phyloP scores from a whole-genome alignment of 257 asterid species.

The Eucommia ulmoides region DNA sequence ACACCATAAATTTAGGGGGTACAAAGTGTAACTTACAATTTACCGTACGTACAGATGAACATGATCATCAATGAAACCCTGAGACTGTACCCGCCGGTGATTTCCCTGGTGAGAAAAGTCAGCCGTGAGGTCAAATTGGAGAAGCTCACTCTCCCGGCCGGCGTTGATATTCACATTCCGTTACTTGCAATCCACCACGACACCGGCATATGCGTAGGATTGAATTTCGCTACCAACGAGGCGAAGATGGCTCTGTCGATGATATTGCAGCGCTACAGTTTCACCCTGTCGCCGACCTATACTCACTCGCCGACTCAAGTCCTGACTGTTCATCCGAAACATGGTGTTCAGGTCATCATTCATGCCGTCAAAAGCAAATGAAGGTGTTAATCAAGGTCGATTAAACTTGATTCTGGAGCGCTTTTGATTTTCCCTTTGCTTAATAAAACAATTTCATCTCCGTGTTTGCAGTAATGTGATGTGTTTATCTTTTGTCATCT shows the following conservation, averaged over 20 bases:
- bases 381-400: background rate
- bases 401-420: background rate
- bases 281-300: conserved; percentile 1
- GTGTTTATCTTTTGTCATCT: too few species aligned
- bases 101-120: background rate
- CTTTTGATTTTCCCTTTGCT: background rate
- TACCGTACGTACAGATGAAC: background rate
- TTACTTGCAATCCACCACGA: background rate
- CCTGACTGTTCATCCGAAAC: background rate
- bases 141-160: background rate
- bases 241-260: background rate
- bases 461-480: too few species aligned
- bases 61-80: background rate
- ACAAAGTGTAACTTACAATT: background rate
- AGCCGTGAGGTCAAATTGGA: background rate
- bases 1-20: background rate
- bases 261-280: background rate
- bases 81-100: conserved; percentile 1
- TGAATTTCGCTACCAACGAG: background rate
- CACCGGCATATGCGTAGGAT: background rate
- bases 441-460: too few species aligned
- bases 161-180: background rate
- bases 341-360: conserved; percentile 4
- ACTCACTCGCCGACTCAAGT: conserved; percentile 1
- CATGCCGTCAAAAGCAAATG: background rate